Evolutionary conservation across 1,139 yeast species (phyloP).

Genomic region (Zygosaccharomyces sapae): DNA sequence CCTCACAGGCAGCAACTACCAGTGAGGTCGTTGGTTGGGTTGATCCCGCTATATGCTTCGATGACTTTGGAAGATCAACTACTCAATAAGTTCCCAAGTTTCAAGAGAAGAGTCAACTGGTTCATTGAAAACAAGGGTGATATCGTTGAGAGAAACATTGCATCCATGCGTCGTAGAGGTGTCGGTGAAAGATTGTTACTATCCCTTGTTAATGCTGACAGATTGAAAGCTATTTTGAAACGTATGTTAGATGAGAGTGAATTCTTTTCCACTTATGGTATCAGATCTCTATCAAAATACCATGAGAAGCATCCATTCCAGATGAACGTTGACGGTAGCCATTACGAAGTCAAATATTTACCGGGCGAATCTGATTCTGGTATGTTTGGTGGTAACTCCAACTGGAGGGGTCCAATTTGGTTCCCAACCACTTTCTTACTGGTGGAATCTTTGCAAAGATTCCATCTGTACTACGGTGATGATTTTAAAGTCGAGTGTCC

Average conservation of each 20-base stretch:
- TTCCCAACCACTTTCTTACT: constrained; percentile 87
- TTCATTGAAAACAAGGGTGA: constrained; percentile 67
- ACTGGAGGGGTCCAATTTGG: constrained; percentile 99
- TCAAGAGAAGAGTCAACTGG: constrained; percentile 85
- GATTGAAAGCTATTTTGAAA: constrained; percentile 70
- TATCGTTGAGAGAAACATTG: constrained; percentile 83
- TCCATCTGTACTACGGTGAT: constrained; percentile 86
- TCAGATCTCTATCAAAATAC: constrained; percentile 82
- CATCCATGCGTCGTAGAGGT: constrained; percentile 82
- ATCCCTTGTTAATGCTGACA: constrained; percentile 77
- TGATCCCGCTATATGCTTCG: constrained; percentile 89
- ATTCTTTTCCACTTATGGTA: constrained; percentile 82
- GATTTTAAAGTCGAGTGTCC: constrained; percentile 87
- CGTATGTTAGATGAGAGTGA: constrained; percentile 87
- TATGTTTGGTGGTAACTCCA: constrained; percentile 94
- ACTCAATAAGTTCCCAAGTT: constrained; percentile 73
- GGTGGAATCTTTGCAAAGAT: constrained; percentile 85
- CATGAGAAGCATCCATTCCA: constrained; percentile 84
- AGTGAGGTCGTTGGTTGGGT: constrained; percentile 85
- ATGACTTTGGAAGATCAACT: constrained; percentile 86
- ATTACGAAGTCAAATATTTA: constrained; percentile 70
- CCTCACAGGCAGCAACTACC: constrained; percentile 70
- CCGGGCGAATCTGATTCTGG: constrained; percentile 96
- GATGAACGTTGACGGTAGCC: constrained; percentile 79
- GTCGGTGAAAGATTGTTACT: constrained; percentile 79